Evolutionary conservation across 495 filamentous ascomycete species (phyloP).

Genomic region (Trichoderma reesei): DNA sequence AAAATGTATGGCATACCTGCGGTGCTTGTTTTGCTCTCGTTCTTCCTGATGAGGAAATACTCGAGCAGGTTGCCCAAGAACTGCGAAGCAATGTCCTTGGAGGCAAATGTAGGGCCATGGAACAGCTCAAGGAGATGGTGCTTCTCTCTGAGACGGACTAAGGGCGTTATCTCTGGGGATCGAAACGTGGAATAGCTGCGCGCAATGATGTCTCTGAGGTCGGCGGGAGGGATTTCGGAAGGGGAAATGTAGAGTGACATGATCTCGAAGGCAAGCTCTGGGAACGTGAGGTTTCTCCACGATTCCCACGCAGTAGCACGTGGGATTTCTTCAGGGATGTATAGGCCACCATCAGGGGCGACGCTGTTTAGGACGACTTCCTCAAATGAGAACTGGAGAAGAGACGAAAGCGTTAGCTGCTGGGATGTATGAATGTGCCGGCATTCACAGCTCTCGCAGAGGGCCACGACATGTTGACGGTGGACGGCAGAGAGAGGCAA

Average conservation of each 20-base stretch:
- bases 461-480: neutral
- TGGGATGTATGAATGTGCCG: neutral
- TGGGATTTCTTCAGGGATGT: conserved; percentile 79
- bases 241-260: conserved; percentile 72
- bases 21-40: conserved; percentile 57
- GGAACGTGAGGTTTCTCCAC: conserved; percentile 70
- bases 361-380: conserved; percentile 85
- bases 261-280: conserved; percentile 68
- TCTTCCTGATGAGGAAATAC: conserved; percentile 81
- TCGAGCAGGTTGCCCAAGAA: conserved; percentile 94
- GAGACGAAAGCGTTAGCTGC: neutral
- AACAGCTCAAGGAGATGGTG: conserved; percentile 87
- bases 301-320: conserved; percentile 25
- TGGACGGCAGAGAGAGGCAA: neutral
- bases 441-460: neutral
- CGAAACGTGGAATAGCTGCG: conserved; percentile 83
- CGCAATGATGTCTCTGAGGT: conserved; percentile 70
- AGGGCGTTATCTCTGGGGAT: conserved; percentile 57
- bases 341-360: conserved; percentile 79
- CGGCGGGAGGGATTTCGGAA: conserved; percentile 67
- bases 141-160: conserved; percentile 59
- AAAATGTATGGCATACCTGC: conserved; percentile 12
- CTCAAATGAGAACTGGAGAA: conserved; percentile 71
- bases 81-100: conserved; percentile 87
- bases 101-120: conserved; percentile 89